phyloP scores from a whole-genome alignment of 2,329 filamentous ascomycete species.

The Pyricularia grisea region DNA sequence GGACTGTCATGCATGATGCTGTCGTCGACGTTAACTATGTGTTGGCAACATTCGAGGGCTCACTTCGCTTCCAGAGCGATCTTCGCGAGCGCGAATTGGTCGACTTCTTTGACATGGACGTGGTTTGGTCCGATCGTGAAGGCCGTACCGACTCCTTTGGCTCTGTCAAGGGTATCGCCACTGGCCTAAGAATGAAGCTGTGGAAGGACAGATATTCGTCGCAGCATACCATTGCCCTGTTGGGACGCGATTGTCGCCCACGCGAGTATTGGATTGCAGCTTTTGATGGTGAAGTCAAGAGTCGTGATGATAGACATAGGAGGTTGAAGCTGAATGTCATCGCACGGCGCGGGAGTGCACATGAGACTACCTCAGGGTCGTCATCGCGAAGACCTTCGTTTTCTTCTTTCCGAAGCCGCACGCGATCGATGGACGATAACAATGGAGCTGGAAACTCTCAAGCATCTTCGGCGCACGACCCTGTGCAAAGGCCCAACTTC shows the following conservation, averaged over 20 bases:
- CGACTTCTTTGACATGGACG: slow-evolving; percentile 42
- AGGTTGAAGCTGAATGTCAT: slow-evolving; percentile 31
- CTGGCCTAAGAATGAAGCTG: slow-evolving; percentile 41
- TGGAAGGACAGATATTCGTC: slow-evolving; percentile 39
- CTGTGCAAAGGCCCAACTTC: slow-evolving; percentile 26
- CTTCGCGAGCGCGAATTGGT: slow-evolving; percentile 36
- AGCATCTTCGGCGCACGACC: slow-evolving; percentile 16
- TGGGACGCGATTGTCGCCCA: slow-evolving; percentile 37
- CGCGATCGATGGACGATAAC: slow-evolving; percentile 45
- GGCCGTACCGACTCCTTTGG: slow-evolving; percentile 39
- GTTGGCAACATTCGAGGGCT: slow-evolving; percentile 37
- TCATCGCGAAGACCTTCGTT: slow-evolving; percentile 29
- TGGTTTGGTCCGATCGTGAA: slow-evolving; percentile 41
- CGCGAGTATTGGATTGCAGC: slow-evolving; percentile 37
- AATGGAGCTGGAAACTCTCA: slow-evolving; percentile 60
- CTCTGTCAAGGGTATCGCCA: slow-evolving; percentile 38
- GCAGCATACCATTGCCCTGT: slow-evolving; percentile 36
- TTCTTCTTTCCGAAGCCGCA: slow-evolving; percentile 29
- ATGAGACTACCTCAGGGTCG: slow-evolving; percentile 20
- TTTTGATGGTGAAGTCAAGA: slow-evolving; percentile 37
- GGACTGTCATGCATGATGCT: slow-evolving; percentile 37
- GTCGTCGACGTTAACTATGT: slow-evolving; percentile 39
- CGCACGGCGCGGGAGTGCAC: slow-evolving; percentile 27
- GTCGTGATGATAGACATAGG: slow-evolving; percentile 34
- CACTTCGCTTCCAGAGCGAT: slow-evolving; percentile 39